Evolutionary conservation across 2,329 filamentous ascomycete genomes (phyloP).

Genomic region (Pestalotiopsis sp.): DNA sequence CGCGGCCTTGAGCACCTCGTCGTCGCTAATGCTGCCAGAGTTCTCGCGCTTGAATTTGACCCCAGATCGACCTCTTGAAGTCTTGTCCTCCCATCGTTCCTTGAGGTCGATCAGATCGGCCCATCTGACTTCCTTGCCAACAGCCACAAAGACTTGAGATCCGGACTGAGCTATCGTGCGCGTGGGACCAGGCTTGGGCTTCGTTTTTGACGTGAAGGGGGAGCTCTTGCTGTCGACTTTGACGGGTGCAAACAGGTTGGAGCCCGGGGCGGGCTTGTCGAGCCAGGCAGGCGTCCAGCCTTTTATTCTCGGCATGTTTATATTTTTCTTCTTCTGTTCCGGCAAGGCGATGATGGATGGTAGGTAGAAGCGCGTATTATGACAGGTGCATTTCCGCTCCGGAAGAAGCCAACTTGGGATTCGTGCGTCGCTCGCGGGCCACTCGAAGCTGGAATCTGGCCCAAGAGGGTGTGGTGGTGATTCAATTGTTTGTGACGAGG

Average conservation of each 20-base stretch:
- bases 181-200: constrained; percentile 51
- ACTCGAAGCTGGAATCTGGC: not conserved
- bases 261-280: constrained; percentile 74
- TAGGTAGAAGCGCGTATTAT: constrained; percentile 18
- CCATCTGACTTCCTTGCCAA: constrained; percentile 91
- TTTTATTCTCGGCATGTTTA: constrained; percentile 79
- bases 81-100: constrained; percentile 54
- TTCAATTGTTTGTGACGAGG: not conserved
- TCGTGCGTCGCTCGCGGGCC: constrained; percentile 10
- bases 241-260: constrained; percentile 71
- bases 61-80: constrained; percentile 34
- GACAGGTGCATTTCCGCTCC: constrained; percentile 26
- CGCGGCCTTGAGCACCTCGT: constrained; percentile 31
- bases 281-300: constrained; percentile 89
- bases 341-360: constrained; percentile 26
- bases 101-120: constrained; percentile 82
- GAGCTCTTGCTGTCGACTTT: constrained; percentile 38
- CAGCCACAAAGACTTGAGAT: constrained; percentile 86
- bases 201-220: constrained; percentile 39
- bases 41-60: constrained; percentile 52
- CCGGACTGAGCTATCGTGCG: constrained; percentile 78
- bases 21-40: constrained; percentile 37
- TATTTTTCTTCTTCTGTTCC: not conserved
- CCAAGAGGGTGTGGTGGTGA: not conserved
- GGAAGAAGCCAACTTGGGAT: constrained; percentile 15